Base-by-base conservation (phyloP, 2,329 filamentous ascomycete species). In the Verticillium nubilum region DNA sequence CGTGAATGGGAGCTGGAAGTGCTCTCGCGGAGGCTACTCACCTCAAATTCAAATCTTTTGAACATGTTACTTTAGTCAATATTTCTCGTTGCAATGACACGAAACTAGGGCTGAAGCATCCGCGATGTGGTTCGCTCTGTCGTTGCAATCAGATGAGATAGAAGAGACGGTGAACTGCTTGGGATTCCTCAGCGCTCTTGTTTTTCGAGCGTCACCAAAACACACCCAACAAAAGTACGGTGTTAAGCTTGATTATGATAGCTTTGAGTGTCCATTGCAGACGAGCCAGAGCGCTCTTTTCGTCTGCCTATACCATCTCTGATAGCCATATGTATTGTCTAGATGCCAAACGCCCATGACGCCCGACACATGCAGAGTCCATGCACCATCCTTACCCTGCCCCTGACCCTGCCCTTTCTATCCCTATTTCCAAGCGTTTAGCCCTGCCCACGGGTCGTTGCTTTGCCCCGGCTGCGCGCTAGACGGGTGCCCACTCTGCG, bases 391-490 rank as follows among this genome's bases (percentile, higher is more conserved):
- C 28, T 10, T 26, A 10, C 26, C 27, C n/a, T 26, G n/a, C 23
- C 25, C 54, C 23, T 17, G 15, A 13, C 6, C 33, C 5, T 25
- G 4, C 33, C 54, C 53, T 27, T 35, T 25, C 56, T 25, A 3
- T 15, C 19, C 50, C 68, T 70, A 83, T 66, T 80, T 82, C 80
- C 80, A 83, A 47, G 78, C 75, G 62, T 75, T 81, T 31, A 83
- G 67, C 1, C 80, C 80, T 13, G 80, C 78, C 80, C 80, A 83
- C 1, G 80, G 80, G 64, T 83, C 80, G 54, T 53, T 53, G 2
- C 25, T 13, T 13, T 27, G 52, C 17, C 52, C 52, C 17, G 52
- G 52, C 26, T 53, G 52, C 13, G 52, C 25, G 52, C 70, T 67
- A 61, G 76, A 74, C 53, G 56, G 25, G 33, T 52, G 60, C n/a